Percentiles rank a stretch among this genome's conserved stretches.
phyloP scores from a whole-genome alignment of 768 basidiomycete species.

The Suillus paluster region DNA sequence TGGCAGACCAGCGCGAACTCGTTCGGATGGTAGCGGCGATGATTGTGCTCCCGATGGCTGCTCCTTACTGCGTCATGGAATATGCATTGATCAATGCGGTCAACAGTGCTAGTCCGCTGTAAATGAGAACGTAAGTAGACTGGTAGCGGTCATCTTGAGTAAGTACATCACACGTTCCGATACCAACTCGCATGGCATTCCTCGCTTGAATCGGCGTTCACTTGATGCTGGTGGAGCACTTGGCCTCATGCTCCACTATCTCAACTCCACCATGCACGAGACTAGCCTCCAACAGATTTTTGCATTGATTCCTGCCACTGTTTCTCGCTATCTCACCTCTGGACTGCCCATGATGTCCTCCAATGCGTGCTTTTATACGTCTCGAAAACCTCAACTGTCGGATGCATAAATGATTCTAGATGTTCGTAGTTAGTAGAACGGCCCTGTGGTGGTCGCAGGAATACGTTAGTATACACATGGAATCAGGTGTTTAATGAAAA shows the following conservation, averaged over 20 bases:
- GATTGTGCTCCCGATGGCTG: neutral
- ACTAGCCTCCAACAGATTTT: no score
- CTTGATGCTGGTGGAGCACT: no score
- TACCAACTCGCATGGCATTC: no score
- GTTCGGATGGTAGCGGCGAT: neutral
- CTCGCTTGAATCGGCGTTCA: no score
- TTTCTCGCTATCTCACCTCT: neutral
- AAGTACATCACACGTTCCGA: no score
- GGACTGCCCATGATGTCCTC: neutral
- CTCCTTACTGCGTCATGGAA: neutral
- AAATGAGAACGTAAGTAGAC: neutral
- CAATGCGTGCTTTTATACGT: neutral
- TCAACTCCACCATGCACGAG: no score
- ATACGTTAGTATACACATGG: neutral
- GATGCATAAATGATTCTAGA: neutral
- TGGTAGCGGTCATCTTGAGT: neutral
- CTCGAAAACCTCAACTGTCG: neutral
- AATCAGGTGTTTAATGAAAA: neutral
- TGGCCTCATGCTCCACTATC: no score
- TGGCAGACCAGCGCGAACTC: neutral
- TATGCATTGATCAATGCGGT: neutral
- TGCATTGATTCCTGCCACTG: neutral
- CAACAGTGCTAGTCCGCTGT: neutral
- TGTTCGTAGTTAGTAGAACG: neutral
- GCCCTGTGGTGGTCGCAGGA: neutral